Base-by-base conservation (phyloP, 805 yeast genomes). In the Zygosaccharomyces gambellarensis region DNA sequence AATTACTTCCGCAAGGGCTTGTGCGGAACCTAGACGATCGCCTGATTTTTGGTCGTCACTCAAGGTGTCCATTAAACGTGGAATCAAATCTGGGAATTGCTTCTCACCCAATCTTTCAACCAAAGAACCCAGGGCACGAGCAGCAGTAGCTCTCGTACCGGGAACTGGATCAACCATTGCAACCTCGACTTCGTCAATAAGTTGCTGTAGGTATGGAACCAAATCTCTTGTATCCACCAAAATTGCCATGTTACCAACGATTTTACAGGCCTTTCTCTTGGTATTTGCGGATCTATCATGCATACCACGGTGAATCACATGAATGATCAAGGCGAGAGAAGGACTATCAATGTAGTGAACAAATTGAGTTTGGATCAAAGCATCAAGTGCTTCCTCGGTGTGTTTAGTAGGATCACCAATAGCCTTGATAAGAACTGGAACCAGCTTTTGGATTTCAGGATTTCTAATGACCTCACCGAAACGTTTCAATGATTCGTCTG, bases 161-260 rank as follows among this genome's bases (percentile, higher is more conserved):
- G 98, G 96, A 46, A 94, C 99, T 1, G 99, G 99, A 60, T 94
- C 99, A 45, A 95, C 97, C 96, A 94, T 92, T 5, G 98, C 95
- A 39, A 79, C 75, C 67, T 94, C 96, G 52, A 94, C 78, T 59
- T 90, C 97, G 9, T 81, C 76, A 39, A 92, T 84, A 58, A 94
- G 75, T 39, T 82, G 80, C 21, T 82, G 78, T 60, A 94, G 73
- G 69, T 94, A 94, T 23, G 97, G 97, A 45, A 81, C 69, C 52
- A 94, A 75, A 66, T 94, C 99, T 57, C 79, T 81, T 14, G 88
- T 76, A 60, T 92, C 98, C 14, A 95, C 97, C 60, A 94, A 75
- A 65, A 94, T 89, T 1, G 98, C 90, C 98, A 94, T 94, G 64
- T 94, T 94, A 54, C 99, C 99, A 28, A 94, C 97, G 74, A 94